These are phyloP conservation scores for Ganoderma resinaceum DNA, from an alignment of 1,284 basidiomycete species.

Conservation along the genomic window DNA sequence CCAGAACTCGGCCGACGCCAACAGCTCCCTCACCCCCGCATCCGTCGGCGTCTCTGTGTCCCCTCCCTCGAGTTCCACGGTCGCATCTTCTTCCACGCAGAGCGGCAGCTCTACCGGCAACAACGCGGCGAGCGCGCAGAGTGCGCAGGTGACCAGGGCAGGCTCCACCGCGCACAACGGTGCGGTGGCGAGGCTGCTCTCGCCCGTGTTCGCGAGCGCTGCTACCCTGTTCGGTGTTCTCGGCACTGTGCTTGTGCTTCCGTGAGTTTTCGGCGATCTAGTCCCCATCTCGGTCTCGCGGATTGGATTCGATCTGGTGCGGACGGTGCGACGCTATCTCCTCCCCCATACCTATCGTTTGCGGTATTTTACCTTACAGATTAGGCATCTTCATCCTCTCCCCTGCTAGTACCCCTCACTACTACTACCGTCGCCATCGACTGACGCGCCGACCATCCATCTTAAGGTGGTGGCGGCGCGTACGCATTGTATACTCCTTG, in stretches of 20 bases:
- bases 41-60: slow-evolving; percentile 22
- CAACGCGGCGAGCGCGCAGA: slow-evolving; percentile 8
- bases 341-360: background rate
- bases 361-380: background rate
- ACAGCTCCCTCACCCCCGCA: slow-evolving; percentile 28
- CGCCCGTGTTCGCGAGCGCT: slow-evolving; percentile 16
- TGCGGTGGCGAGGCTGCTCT: slow-evolving; percentile 15
- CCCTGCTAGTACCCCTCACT: background rate
- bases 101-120: background rate
- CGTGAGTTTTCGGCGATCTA: slow-evolving; percentile 2
- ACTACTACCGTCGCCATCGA: background rate
- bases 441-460: background rate
- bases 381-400: background rate
- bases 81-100: slow-evolving; percentile 3
- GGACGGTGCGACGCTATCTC: background rate
- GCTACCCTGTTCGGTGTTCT: slow-evolving; percentile 25
- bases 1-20: slow-evolving; percentile 49
- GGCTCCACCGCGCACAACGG: slow-evolving; percentile 21
- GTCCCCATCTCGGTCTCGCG: background rate
- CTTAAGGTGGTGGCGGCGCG: background rate
- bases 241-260: slow-evolving; percentile 27
- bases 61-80: slow-evolving; percentile 11
- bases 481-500: background rate
- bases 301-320: background rate
- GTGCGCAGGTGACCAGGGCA: slow-evolving; percentile 9